Conservation (phyloP, 345 rosid species). For the Dipteronia sinensis region DNA sequence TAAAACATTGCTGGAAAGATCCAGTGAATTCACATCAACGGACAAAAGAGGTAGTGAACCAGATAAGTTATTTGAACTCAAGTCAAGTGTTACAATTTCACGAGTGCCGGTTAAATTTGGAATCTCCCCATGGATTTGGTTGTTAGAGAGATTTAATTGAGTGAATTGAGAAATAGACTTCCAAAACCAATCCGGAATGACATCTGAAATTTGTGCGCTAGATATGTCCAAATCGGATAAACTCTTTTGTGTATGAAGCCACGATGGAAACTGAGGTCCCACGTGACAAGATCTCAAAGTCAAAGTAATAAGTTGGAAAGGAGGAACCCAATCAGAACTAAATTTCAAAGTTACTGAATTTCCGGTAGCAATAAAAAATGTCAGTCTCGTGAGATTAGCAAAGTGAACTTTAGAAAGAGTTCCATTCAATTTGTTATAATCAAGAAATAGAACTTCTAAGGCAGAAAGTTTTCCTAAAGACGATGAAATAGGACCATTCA, state of each 20-base stretch:
- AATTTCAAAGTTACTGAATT: slow-evolving; percentile 26
- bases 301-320: slow-evolving; percentile 27
- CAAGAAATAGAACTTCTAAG: background rate
- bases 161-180: background rate
- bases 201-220: slow-evolving; percentile 26
- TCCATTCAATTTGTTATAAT: slow-evolving; percentile 5
- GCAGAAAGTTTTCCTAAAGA: slow-evolving; percentile 1
- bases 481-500: too few relatives aligned
- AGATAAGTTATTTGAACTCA: slow-evolving; percentile 22
- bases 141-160: slow-evolving; percentile 32
- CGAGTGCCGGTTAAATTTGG: slow-evolving; percentile 17
- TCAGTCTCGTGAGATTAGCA: slow-evolving; percentile 28
- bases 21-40: background rate
- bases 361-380: slow-evolving; percentile 7
- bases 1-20: slow-evolving; percentile 23
- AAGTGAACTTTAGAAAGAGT: slow-evolving; percentile 26
- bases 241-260: slow-evolving; percentile 30
- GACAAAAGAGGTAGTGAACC: slow-evolving; percentile 25
- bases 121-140: slow-evolving; percentile 28
- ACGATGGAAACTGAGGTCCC: slow-evolving; percentile 35
- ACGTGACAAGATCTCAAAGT: slow-evolving; percentile 20
- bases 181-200: slow-evolving; percentile 37
- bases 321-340: slow-evolving; percentile 32
- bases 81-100: slow-evolving; percentile 19
- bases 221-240: slow-evolving; percentile 28